A percentile compares a stretch with the other conserved stretches of the same genome.
phyloP scores from a whole-genome alignment of 352 stramenopile genomes.

The Globisporangium abappressorium region DNA sequence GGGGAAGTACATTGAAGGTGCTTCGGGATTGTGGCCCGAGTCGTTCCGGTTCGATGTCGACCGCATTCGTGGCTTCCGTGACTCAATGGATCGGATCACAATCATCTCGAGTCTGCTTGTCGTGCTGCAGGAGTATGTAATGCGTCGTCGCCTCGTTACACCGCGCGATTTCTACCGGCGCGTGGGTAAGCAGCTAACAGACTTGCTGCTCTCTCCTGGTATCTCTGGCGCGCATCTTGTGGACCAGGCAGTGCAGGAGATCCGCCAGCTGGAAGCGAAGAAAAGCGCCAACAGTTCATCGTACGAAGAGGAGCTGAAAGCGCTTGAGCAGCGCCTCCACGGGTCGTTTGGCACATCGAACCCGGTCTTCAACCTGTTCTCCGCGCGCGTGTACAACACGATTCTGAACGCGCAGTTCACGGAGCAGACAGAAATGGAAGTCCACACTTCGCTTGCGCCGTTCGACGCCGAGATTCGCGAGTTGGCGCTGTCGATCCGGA shows the following conservation, averaged over 20 bases:
- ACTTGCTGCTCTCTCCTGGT: constrained; percentile 38
- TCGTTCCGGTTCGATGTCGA: constrained; percentile 58
- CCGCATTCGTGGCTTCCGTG: constrained; percentile 48
- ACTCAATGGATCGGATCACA: constrained; percentile 53
- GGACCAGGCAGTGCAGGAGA: constrained; percentile 41
- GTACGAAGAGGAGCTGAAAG: constrained; percentile 25
- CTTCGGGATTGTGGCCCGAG: constrained; percentile 50
- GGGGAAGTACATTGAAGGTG: constrained; percentile 49
- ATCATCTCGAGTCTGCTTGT: constrained; percentile 56
- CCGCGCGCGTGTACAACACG: constrained; percentile 29
- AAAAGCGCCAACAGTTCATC: not conserved
- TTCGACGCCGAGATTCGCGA: constrained; percentile 46
- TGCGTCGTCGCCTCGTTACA: constrained; percentile 25
- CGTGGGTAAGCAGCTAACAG: constrained; percentile 34
- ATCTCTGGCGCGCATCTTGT: constrained; percentile 50
- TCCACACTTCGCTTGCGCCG: constrained; percentile 50
- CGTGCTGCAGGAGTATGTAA: constrained; percentile 56
- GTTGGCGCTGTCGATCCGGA: constrained; percentile 27
- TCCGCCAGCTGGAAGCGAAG: constrained; percentile 25
- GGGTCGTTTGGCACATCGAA: constrained; percentile 44
- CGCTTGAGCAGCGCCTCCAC: constrained; percentile 43
- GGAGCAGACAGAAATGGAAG: constrained; percentile 18
- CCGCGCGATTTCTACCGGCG: constrained; percentile 30
- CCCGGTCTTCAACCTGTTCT: constrained; percentile 60
- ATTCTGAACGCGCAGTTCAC: constrained; percentile 27